A percentile compares a stretch with the other conserved stretches of the same genome.
phyloP scores from a whole-genome alignment of 768 basidiomycete species.

The Phallus indusiatus region DNA sequence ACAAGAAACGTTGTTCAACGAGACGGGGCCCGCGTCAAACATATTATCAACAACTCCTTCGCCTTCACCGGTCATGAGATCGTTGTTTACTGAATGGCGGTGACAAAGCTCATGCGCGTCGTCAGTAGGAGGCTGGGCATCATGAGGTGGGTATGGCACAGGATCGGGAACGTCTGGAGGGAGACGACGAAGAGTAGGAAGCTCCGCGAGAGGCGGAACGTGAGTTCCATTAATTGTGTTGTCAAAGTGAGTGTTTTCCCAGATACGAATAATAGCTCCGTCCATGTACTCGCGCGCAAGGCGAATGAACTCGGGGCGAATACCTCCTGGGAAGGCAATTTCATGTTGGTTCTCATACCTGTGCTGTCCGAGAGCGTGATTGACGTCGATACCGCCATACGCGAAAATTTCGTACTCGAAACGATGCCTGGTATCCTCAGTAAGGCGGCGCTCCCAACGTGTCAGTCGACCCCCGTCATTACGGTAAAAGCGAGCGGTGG shows the following conservation, averaged over 20 bases:
- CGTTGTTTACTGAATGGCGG: no score
- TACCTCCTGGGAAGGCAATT: background rate
- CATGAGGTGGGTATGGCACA: no score
- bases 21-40: no score
- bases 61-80: no score
- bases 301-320: background rate
- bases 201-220: background rate
- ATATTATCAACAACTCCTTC: no score
- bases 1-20: no score
- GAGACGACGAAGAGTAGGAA: background rate
- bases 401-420: background rate
- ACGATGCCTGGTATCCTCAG: background rate
- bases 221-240: background rate
- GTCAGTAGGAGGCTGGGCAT: no score
- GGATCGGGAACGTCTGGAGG: background rate
- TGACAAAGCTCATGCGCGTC: no score
- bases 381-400: background rate
- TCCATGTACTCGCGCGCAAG: background rate
- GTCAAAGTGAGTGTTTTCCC: background rate
- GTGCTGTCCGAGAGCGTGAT: background rate
- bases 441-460: background rate
- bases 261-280: background rate
- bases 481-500: background rate
- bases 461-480: background rate
- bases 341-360: background rate